phyloP scores from a whole-genome alignment of 2,329 filamentous ascomycete genomes.

The Colletotrichum tofieldiae region DNA sequence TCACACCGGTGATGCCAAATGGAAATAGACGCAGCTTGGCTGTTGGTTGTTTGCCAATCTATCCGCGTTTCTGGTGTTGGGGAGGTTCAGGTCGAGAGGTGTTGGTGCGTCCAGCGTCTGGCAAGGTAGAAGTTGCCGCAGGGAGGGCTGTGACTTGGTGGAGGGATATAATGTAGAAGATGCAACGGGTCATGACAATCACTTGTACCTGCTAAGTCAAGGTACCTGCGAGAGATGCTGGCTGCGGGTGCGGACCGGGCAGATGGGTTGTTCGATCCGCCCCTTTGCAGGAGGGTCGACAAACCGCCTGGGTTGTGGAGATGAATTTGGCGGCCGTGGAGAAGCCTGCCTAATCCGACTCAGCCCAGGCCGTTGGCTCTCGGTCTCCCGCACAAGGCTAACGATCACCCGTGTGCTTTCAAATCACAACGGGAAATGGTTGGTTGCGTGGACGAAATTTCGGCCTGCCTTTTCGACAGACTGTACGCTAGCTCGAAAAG shows the following conservation, averaged over 20 bases:
- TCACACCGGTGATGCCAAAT: slow-evolving; percentile 44
- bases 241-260: slow-evolving; percentile 41
- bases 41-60: slow-evolving; percentile 44
- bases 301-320: slow-evolving; percentile 39
- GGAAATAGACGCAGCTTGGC: slow-evolving; percentile 36
- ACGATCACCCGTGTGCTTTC: slow-evolving; percentile 16
- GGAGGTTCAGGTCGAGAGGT: slow-evolving; percentile 28
- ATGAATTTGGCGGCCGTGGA: slow-evolving; percentile 41
- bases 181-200: slow-evolving; percentile 22
- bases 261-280: slow-evolving; percentile 44
- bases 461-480: slow-evolving; percentile 12
- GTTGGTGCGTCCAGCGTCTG: slow-evolving; percentile 39
- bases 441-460: slow-evolving; percentile 9
- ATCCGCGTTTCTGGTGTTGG: slow-evolving; percentile 34
- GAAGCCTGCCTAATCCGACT: slow-evolving; percentile 36
- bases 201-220: slow-evolving; percentile 43
- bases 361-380: slow-evolving; percentile 28
- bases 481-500: slow-evolving; percentile 33
- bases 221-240: slow-evolving; percentile 43
- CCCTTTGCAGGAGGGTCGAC: slow-evolving; percentile 42
- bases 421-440: slow-evolving; percentile 22
- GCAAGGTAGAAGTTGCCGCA: slow-evolving; percentile 37
- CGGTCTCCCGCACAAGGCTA: slow-evolving; percentile 18
- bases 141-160: slow-evolving; percentile 41
- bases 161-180: slow-evolving; percentile 41